Conservation (phyloP, 768 basidiomycete species). For the Trametes punicea region DNA sequence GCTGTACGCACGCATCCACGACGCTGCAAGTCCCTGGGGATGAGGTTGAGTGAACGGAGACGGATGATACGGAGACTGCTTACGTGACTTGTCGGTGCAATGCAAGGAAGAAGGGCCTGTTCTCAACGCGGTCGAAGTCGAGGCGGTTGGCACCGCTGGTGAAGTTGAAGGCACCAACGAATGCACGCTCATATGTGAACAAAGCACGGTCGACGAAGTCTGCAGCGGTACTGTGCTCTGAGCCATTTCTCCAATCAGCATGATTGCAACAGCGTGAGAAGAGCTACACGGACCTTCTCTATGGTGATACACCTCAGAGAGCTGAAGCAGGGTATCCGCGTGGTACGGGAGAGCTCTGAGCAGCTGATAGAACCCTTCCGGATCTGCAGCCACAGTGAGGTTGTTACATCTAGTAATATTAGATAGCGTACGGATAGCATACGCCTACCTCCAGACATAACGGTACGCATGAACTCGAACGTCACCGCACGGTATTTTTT, state of each 20-base stretch:
- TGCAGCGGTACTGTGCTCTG: conserved; percentile 79
- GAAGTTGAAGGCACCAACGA: conserved; percentile 84
- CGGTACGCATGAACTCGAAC: conserved; percentile 74
- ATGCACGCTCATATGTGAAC: conserved; percentile 89
- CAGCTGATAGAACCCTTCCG: conserved; percentile 72
- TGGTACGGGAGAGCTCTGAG: conserved; percentile 85
- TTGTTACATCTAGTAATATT: conserved; percentile 22
- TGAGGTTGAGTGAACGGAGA: background rate
- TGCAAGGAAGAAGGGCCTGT: conserved; percentile 88
- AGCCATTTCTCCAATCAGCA: background rate
- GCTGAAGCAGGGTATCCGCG: conserved; percentile 84
- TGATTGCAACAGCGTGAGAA: background rate
- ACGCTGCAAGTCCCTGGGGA: conserved; percentile 72
- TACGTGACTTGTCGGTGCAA: conserved; percentile 81
- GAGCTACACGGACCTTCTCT: conserved; percentile 63
- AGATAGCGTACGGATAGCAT: no score
- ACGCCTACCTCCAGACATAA: conserved; percentile 74
- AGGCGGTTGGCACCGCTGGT: conserved; percentile 77
- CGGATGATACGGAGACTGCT: conserved; percentile 21
- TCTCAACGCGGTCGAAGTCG: conserved; percentile 89
- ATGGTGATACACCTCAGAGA: conserved; percentile 81
- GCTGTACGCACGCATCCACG: conserved; percentile 86
- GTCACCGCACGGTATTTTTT: conserved; percentile 82
- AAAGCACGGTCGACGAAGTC: conserved; percentile 92
- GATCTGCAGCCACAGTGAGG: conserved; percentile 45